phyloP scores from a whole-genome alignment of 805 yeast species.

The Candida arabinofermentans region DNA sequence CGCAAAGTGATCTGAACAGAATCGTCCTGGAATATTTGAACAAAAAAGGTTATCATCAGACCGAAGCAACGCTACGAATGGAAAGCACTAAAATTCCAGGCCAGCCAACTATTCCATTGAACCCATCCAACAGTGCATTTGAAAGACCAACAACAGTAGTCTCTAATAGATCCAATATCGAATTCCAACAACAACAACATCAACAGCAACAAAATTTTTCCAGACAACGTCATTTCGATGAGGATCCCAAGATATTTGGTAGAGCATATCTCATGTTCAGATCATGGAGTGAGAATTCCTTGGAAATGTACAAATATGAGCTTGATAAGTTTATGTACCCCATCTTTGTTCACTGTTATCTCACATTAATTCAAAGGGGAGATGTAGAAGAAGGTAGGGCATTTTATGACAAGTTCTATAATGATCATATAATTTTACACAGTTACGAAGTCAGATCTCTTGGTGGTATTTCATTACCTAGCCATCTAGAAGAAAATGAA shows the following conservation, averaged over 20 bases:
- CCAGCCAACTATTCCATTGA: constrained; percentile 45
- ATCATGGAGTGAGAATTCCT: constrained; percentile 86
- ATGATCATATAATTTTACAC: constrained; percentile 72
- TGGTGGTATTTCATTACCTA: constrained; percentile 70
- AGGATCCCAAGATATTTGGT: constrained; percentile 67
- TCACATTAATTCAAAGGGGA: constrained; percentile 70
- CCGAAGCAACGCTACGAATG: constrained; percentile 90
- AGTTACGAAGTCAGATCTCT: constrained; percentile 70
- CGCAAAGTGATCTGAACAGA: constrained; percentile 85
- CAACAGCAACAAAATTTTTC: constrained; percentile 22
- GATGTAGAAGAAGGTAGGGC: constrained; percentile 57
- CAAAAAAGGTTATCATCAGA: constrained; percentile 90
- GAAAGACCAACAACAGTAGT: constrained; percentile 31
- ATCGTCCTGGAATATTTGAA: constrained; percentile 89
- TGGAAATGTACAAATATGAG: constrained; percentile 90
- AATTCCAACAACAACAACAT: constrained; percentile 28
- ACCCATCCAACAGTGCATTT: constrained; percentile 39
- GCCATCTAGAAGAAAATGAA: constrained; percentile 79
- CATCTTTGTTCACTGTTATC: constrained; percentile 82
- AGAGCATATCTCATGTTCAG: constrained; percentile 77
- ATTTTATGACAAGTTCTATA: constrained; percentile 70
- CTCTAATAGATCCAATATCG: constrained; percentile 32
- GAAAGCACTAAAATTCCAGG: constrained; percentile 66
- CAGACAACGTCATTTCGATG: constrained; percentile 38
- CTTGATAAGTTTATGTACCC: constrained; percentile 83